Evolutionary conservation across 345 rosid species (phyloP).

Genomic region (Euphorbia peplus): DNA sequence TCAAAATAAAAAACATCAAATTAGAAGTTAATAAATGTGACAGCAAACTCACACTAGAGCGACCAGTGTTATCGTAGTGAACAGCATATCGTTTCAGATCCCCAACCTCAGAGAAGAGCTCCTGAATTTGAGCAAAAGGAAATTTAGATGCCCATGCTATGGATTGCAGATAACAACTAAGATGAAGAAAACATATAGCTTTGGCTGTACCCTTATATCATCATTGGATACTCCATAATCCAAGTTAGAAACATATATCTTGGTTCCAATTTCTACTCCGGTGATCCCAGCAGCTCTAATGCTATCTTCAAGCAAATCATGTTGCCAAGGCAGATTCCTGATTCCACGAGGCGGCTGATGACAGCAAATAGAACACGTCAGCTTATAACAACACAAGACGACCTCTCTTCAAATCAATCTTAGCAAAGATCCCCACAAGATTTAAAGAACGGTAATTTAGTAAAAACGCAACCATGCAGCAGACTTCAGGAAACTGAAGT

Average conservation of each 20-base stretch:
- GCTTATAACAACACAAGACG: constrained; percentile 39
- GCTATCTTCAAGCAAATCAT: constrained; percentile 90
- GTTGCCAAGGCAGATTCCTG: constrained; percentile 80
- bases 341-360: constrained; percentile 62
- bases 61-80: constrained; percentile 77
- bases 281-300: constrained; percentile 85
- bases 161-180: constrained; percentile 17
- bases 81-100: constrained; percentile 80
- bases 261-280: constrained; percentile 76
- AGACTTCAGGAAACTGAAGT: constrained; percentile 43
- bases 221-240: constrained; percentile 82
- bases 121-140: constrained; percentile 49
- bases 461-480: constrained; percentile 41
- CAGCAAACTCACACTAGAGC: constrained; percentile 56
- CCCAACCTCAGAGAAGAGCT: constrained; percentile 87
- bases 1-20: not conserved
- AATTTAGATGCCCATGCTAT: constrained; percentile 19
- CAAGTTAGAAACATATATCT: constrained; percentile 79
- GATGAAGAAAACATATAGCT: constrained; percentile 23
- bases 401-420: constrained; percentile 44
- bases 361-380: constrained; percentile 54
- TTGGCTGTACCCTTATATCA: constrained; percentile 80
- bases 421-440: constrained; percentile 39
- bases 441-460: constrained; percentile 35
- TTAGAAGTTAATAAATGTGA: not conserved